Evolutionary conservation across 140 eudicot species (phyloP), one percentile per base, ranked within the genome.

Genomic region (Cichorium intybus): DNA sequence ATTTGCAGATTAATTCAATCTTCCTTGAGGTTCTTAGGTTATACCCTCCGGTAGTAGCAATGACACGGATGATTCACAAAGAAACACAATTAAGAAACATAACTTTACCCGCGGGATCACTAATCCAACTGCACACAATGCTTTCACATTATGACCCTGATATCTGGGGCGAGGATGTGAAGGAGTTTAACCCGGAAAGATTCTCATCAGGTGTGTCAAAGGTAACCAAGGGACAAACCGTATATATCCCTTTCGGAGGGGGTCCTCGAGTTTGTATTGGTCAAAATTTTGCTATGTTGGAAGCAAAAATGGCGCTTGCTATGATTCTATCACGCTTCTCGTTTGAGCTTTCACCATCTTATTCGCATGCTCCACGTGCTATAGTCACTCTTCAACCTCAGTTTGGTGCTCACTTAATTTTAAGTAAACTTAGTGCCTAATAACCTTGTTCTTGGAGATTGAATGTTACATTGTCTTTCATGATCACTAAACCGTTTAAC

Each of bases 291-390:
- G 69, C 90, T 0, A 17, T 74, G 66, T 2, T 80, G 21, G 79
- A 84, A 72, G 86, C 81, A 7, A 80, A 80, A 48, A 3, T 77
- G 56, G 75, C 83, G 3, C 47, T 85, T 8, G 60, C 56, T 16
- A 75, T 75, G 87, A 79, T 85, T 64, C 56, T 85, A 64, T 76
- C 63, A 15, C 77, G 64, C 14, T 85, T 81, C 48, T 81, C 75
- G 0, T 80, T 84, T 37, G 66, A 80, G 58, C 74, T 84, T 8
- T 77, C 86, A 11, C 73, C 81, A 0, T 74, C 81, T 0, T 82
- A 82, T 35, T 28, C 79, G 2, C 87, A 82, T 56, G 87, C 87
- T 66, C 79, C 91, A 27, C 59, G n/a, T 39, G 31, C 55, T 7
- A 24, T 63, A 1, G 16, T 75, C 55, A 71, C 87, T 0, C 49